A percentile compares a stretch with the other conserved stretches of the same genome.
phyloP scores from a whole-genome alignment of 495 filamentous ascomycete genomes.

The Podospora conica region DNA sequence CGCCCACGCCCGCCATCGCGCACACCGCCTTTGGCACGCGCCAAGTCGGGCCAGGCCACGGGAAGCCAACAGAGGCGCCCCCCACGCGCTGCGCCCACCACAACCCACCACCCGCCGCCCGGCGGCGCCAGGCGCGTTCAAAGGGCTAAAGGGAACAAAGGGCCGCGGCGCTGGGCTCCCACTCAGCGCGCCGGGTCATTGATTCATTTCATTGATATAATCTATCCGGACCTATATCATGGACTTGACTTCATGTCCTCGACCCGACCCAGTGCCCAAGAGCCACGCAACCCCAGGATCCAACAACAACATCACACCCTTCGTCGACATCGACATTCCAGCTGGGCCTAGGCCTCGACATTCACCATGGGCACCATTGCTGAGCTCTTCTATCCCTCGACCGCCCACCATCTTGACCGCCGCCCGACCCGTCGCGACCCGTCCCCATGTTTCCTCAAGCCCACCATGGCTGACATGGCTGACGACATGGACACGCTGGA shows the following conservation, averaged over 20 bases:
- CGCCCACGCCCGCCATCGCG: slow-evolving; percentile 2
- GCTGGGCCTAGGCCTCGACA: not conserved
- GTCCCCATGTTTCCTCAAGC: not conserved
- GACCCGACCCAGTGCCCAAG: not conserved
- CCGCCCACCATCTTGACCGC: not conserved
- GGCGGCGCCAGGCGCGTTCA: not conserved
- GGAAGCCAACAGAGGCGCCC: not conserved
- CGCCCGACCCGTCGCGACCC: not conserved
- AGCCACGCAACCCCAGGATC: not conserved
- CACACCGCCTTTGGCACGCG: slow-evolving; percentile 6
- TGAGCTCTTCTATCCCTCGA: slow-evolving; percentile 3
- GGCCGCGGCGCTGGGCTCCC: not conserved
- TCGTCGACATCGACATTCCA: not conserved
- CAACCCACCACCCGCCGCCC: not conserved
- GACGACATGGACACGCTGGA: not conserved
- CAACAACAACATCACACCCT: no score
- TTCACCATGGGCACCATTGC: slow-evolving; percentile 8
- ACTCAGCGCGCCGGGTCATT: not conserved
- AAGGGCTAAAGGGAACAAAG: not conserved
- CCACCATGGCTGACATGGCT: not conserved
- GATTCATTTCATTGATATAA: not conserved
- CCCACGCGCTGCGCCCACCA: not conserved
- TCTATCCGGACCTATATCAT: no score
- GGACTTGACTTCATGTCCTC: not conserved
- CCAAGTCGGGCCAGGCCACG: slow-evolving; percentile 1